Conservation (phyloP, 1,284 basidiomycete genomes). For the Naganishia albida region DNA sequence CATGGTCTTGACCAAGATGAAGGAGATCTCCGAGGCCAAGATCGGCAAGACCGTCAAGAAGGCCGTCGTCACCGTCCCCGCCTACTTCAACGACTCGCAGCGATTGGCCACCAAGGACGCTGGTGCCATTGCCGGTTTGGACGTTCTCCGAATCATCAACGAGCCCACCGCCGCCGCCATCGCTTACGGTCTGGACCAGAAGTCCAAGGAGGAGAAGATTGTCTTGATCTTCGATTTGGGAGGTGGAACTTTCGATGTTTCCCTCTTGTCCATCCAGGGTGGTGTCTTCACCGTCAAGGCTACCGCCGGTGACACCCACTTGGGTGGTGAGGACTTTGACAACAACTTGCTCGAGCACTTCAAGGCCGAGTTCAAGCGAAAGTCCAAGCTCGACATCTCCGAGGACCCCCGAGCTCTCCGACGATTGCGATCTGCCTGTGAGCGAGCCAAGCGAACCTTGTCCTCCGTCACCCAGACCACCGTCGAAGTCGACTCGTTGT, state of each 20-base stretch:
- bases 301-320: constrained; percentile 95
- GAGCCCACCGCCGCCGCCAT: constrained; percentile 61
- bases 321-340: constrained; percentile 99
- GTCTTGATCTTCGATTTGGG: constrained; percentile 99
- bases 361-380: constrained; percentile 69
- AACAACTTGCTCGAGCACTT: constrained; percentile 91
- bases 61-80: constrained; percentile 69
- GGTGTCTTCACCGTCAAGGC: constrained; percentile 69
- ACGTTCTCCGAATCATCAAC: constrained; percentile 71
- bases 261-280: constrained; percentile 64
- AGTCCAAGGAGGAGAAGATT: constrained; percentile 87
- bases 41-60: constrained; percentile 65
- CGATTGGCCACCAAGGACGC: constrained; percentile 66
- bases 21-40: constrained; percentile 72
- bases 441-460: constrained; percentile 98
- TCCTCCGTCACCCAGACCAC: constrained; percentile 98
- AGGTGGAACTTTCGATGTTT: constrained; percentile 78
- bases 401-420: constrained; percentile 93
- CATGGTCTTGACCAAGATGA: constrained; percentile 99
- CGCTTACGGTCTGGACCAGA: constrained; percentile 67
- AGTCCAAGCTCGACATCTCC: constrained; percentile 83
- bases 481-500: constrained; percentile 98
- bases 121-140: constrained; percentile 65
- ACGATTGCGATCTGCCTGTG: constrained; percentile 93
- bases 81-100: constrained; percentile 71